Evolutionary conservation across 306 rosid genomes (phyloP), one percentile per base, ranked within the genome.

Genomic region (Trifolium dubium): DNA sequence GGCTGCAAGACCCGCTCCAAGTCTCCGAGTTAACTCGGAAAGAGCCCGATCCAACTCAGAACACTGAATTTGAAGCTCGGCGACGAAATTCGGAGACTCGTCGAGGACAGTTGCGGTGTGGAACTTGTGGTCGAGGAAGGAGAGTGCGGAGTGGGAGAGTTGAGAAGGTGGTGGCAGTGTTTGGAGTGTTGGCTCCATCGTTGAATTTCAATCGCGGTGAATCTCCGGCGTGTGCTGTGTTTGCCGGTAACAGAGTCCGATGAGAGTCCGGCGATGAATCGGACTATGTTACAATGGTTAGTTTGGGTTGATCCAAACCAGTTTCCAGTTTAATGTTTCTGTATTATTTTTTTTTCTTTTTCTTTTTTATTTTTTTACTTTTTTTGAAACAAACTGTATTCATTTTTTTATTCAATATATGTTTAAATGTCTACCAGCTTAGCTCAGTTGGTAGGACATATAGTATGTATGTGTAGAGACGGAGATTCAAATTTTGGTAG

Each of bases 31-130:
- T 74, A 89, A 87, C 61, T 86, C 85, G 55, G 76, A 10, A 23
- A 91, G 79, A 68, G 83, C 67, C 58, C 75, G 91, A 85, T 86
- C 93, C 85, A 93, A 76, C 66, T 86, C 85, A 53, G 59, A 78
- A 83, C 91, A 89, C 73, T 83, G 89, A 41, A 73, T 51, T 78
- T 80, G 85, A 71, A 93, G 93, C 77, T 93, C 92, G 74, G 83
- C 28, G 0, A 83, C 85, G 62, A 89, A 81, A 63, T 12, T 67
- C 47, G 92, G 41, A 77, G 93, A 86, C 54, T 69, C 79, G 19
- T 76, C 55, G 13, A 88, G 80, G 17, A 74, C 61, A 17, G 30
- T 79, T 30, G 72, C 66, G 77, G 85, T 59, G 31, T 69, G 60
- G 68, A 91, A 69, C 71, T 85, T 82, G 66, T 64, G 73, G 67